phyloP scores from a whole-genome alignment of 257 asterid species.

The Voacanga thouarsii region DNA sequence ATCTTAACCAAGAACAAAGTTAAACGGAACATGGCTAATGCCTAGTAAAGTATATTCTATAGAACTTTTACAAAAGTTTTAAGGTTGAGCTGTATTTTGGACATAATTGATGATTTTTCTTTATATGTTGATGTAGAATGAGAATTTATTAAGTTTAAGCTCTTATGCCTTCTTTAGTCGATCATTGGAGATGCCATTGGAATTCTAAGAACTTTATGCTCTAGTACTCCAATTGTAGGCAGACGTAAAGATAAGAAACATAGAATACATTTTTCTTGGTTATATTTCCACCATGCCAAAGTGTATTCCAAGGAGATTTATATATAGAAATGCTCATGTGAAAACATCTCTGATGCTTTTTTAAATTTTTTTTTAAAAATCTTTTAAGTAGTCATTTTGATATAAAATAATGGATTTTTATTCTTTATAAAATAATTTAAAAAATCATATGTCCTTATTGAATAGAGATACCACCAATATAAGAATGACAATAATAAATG shows the following conservation, averaged over 20 bases:
- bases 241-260: no score
- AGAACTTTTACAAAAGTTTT: not conserved
- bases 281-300: not conserved
- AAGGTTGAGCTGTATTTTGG: not conserved
- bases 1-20: not conserved
- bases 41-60: not conserved
- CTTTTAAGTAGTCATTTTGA: not conserved
- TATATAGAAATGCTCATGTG: not conserved
- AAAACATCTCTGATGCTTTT: not conserved
- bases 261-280: not conserved
- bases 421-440: not conserved
- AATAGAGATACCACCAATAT: not conserved
- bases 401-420: not conserved
- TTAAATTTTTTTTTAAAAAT: not conserved
- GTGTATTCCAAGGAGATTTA: not conserved
- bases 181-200: no score
- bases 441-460: not conserved
- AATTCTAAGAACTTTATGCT: no score
- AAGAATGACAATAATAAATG: not conserved
- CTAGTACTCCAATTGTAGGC: no score
- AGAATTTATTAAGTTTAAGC: no score
- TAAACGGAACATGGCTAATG: not conserved
- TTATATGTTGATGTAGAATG: no score
- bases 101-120: no score
- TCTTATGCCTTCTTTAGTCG: no score